A percentile compares a stretch with the other conserved stretches of the same genome.
Conservation (phyloP, 257 asterid genomes). For the Datura wrightii region DNA sequence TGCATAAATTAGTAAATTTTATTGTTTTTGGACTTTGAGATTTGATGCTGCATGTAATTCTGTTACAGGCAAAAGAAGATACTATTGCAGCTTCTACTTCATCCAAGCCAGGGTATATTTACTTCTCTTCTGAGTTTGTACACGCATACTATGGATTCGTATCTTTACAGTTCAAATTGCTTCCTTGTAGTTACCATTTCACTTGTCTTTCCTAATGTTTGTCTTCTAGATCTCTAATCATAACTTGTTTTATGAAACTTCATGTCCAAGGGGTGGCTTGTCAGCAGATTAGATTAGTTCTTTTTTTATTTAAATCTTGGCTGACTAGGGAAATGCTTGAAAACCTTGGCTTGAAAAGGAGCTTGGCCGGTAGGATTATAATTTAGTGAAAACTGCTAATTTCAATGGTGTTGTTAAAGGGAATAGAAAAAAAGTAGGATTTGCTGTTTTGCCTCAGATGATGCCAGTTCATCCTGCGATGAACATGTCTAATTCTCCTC, state of each 20-base stretch:
- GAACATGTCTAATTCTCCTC: slow-evolving; percentile 12
- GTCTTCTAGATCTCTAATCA: neutral
- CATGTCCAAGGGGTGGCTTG: neutral
- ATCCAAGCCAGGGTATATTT: slow-evolving; percentile 67
- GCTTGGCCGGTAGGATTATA: neutral
- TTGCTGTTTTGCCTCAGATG: slow-evolving; percentile 22
- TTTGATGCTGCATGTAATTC: neutral
- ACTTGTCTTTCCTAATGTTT: neutral
- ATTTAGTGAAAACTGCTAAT: neutral
- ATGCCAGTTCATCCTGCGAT: neutral
- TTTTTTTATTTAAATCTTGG: neutral
- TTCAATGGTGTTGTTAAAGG: neutral
- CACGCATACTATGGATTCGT: too few relatives aligned
- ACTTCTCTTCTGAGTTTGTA: slow-evolving; percentile 21
- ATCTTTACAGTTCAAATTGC: neutral
- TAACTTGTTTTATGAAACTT: neutral
- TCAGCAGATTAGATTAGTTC: neutral
- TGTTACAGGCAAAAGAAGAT: slow-evolving; percentile 54
- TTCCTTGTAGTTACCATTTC: neutral
- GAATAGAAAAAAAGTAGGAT: neutral
- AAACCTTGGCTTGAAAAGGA: neutral
- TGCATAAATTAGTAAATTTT: neutral
- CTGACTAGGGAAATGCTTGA: neutral
- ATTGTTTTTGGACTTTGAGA: neutral
- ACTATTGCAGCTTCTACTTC: slow-evolving; percentile 52